phyloP scores from a whole-genome alignment of 108 stramenopile genomes.

The Pseudonitzschia pungens region DNA sequence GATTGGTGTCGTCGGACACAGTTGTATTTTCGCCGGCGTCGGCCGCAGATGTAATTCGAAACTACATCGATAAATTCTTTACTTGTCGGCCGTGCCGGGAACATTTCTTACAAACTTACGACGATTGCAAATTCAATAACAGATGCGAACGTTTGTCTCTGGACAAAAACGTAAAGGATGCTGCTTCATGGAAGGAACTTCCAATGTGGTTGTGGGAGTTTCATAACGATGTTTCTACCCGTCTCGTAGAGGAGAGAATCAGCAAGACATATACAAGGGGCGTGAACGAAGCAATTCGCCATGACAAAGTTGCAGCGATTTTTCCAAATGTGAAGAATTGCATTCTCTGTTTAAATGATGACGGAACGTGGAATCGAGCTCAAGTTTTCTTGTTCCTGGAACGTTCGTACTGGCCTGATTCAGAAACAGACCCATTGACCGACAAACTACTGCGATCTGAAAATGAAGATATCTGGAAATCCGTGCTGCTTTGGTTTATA shows the following conservation, averaged over 20 bases:
- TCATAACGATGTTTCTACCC: conserved; percentile 79
- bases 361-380: conserved; percentile 51
- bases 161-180: not conserved
- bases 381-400: conserved; percentile 50
- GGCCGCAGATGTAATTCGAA: conserved; percentile 44
- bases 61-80: conserved; percentile 80
- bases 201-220: conserved; percentile 83
- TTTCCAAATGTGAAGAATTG: conserved; percentile 45
- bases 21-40: conserved; percentile 42
- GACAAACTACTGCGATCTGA: conserved; percentile 31
- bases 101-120: conserved; percentile 71
- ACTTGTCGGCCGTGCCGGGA: conserved; percentile 68
- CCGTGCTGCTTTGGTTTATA: conserved; percentile 15
- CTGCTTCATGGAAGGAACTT: conserved; percentile 59
- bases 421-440: conserved; percentile 27
- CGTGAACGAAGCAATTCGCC: not conserved
- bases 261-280: not conserved
- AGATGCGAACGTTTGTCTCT: conserved; percentile 69
- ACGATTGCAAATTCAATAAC: conserved; percentile 65
- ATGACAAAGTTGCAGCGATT: conserved; percentile 21
- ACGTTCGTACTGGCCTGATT: conserved; percentile 45
- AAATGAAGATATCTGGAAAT: not conserved
- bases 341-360: conserved; percentile 37
- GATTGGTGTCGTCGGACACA: conserved; percentile 24
- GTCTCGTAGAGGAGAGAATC: conserved; percentile 46